These are phyloP conservation scores for Lepidopterella palustris DNA, from an alignment of 495 filamentous ascomycete species.

Conservation along the genomic window DNA sequence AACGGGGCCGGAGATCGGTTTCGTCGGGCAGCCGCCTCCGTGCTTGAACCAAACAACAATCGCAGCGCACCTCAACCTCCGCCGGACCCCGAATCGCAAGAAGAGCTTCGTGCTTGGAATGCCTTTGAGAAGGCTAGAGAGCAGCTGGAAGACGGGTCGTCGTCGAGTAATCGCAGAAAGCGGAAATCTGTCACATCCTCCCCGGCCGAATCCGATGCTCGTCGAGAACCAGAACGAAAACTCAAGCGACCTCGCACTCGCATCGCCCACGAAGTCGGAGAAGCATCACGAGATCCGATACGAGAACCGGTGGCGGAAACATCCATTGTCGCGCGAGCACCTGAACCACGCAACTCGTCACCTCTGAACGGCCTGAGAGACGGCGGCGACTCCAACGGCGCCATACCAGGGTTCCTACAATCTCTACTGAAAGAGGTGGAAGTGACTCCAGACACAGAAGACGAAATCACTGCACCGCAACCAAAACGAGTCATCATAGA, in stretches of 20 bases:
- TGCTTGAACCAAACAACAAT: constrained; percentile 5
- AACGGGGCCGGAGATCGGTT: constrained; percentile 62
- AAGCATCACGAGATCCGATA: constrained; percentile 15
- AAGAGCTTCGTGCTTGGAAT: constrained; percentile 82
- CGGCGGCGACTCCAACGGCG: constrained; percentile 34
- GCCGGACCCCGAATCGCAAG: constrained; percentile 60
- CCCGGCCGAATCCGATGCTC: constrained; percentile 53
- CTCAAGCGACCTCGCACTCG: constrained; percentile 78
- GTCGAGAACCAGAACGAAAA: constrained; percentile 63
- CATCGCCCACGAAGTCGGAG: constrained; percentile 43
- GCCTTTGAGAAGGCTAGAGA: constrained; percentile 78
- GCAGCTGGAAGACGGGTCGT: constrained; percentile 29
- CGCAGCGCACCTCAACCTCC: constrained; percentile 37
- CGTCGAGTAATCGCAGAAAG: constrained; percentile 48
- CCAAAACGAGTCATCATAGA: constrained; percentile 28
- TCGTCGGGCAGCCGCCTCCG: constrained; percentile 46
- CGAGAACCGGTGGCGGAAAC: constrained; percentile 4
- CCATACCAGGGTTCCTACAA: constrained; percentile 63
- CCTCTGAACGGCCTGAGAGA: constrained; percentile 29
- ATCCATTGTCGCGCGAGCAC: constrained; percentile 4
- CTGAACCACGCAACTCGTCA: constrained; percentile 14
- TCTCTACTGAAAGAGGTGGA: constrained; percentile 85
- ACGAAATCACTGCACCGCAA: constrained; percentile 23
- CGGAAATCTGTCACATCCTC: constrained; percentile 73
- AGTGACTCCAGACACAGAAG: constrained; percentile 46